Evolutionary conservation across 108 stramenopile genomes (phyloP).

Genomic region (Craspedostauros australis): DNA sequence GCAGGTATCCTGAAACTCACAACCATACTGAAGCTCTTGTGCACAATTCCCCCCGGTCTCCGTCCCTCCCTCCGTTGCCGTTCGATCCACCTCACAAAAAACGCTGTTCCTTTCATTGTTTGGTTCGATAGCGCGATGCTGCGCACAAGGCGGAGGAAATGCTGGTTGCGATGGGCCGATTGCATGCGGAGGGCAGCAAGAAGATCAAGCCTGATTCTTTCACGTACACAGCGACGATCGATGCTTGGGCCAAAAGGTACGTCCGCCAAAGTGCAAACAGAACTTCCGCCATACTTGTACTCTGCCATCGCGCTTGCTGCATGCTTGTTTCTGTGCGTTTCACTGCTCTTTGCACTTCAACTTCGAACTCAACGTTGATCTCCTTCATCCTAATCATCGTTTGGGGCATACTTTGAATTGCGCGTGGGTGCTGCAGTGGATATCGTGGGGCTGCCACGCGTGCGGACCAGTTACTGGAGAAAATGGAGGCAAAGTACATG

Average conservation of each 20-base stretch:
- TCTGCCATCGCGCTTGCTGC: no score
- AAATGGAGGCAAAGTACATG: conserved; percentile 80
- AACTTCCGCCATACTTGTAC: neutral
- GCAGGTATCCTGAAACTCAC: no score
- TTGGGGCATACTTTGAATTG: no score
- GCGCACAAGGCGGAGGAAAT: conserved; percentile 84
- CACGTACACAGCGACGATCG: conserved; percentile 77
- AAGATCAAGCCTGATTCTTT: conserved; percentile 83
- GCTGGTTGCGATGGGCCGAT: conserved; percentile 72
- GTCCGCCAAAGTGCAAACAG: neutral
- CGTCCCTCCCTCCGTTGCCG: no score
- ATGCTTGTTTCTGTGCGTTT: neutral
- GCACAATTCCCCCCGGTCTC: no score
- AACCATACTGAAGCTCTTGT: no score
- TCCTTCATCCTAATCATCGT: neutral
- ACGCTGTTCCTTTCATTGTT: neutral
- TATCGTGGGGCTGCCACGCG: conserved; percentile 73
- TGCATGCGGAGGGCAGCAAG: conserved; percentile 64
- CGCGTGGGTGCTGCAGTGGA: conserved; percentile 44
- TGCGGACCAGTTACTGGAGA: conserved; percentile 76
- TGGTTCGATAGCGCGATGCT: conserved; percentile 44
- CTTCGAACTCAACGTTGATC: neutral
- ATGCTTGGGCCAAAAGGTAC: conserved; percentile 36
- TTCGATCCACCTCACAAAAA: no score
- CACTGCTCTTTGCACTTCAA: neutral